Evolutionary conservation across 495 filamentous ascomycete genomes (phyloP).

Genomic region (Parachaetomium inaequale): DNA sequence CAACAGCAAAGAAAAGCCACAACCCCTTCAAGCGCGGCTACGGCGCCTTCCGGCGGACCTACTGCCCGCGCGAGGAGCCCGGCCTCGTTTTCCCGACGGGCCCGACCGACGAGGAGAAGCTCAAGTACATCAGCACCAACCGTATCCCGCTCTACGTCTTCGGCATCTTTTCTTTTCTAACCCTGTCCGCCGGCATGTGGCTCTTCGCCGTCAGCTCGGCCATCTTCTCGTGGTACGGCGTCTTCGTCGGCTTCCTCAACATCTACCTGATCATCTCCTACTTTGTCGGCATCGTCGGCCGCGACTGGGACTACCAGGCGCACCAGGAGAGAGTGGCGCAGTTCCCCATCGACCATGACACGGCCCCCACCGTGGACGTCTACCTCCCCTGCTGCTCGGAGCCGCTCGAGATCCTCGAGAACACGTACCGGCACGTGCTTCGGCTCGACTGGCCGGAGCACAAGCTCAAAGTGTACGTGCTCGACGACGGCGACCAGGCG

Average conservation of each 20-base stretch:
- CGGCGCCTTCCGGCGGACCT: conserved; percentile 27
- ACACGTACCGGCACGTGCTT: conserved; percentile 34
- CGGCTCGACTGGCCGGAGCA: conserved; percentile 30
- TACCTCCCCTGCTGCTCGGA: conserved; percentile 37
- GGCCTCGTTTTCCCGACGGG: conserved; percentile 29
- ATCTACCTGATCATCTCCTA: conserved; percentile 37
- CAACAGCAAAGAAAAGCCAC: conserved; percentile 10
- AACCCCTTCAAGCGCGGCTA: conserved; percentile 20
- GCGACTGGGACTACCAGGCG: conserved; percentile 30
- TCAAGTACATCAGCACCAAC: conserved; percentile 31
- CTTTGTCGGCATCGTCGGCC: conserved; percentile 31
- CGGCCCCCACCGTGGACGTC: conserved; percentile 34
- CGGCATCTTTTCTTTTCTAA: conserved; percentile 31
- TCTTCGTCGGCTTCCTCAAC: conserved; percentile 36
- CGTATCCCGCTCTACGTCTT: conserved; percentile 35
- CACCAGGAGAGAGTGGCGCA: conserved; percentile 21
- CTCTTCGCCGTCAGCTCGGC: conserved; percentile 30
- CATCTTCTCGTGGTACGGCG: conserved; percentile 36
- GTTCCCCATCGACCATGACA: conserved; percentile 30
- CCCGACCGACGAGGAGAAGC: conserved; percentile 32
- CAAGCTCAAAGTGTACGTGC: conserved; percentile 29
- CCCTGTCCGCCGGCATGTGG: conserved; percentile 36
- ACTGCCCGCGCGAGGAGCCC: conserved; percentile 32
- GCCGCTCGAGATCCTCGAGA: conserved; percentile 34
- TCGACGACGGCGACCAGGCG: conserved; percentile 28